phyloP scores from a whole-genome alignment of 495 filamentous ascomycete species.

The Penicillium bovifimosum region DNA sequence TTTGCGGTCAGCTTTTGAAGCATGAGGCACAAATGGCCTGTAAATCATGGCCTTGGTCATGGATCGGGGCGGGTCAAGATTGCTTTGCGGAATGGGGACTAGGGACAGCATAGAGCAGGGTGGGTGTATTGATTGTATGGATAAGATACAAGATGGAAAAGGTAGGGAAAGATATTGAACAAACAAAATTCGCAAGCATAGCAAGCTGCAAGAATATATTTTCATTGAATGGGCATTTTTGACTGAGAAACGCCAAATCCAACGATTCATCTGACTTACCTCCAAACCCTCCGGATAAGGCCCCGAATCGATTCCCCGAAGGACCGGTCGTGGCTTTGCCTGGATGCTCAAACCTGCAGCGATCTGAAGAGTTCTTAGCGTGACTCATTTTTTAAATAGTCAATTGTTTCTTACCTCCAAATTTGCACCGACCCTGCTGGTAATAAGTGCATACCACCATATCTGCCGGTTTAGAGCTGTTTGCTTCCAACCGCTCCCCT shows the following conservation, averaged over 20 bases:
- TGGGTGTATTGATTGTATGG: not conserved
- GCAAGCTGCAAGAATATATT: not conserved
- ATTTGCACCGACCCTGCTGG: slow-evolving; percentile 66
- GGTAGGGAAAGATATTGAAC: not conserved
- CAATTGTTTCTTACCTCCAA: slow-evolving; percentile 46
- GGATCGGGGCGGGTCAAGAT: not conserved
- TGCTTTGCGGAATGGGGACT: not conserved
- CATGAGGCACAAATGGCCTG: not conserved
- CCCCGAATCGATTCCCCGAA: slow-evolving; percentile 42
- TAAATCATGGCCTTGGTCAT: not conserved
- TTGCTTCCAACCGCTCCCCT: not conserved
- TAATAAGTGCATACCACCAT: slow-evolving; percentile 69
- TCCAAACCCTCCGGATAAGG: slow-evolving; percentile 33
- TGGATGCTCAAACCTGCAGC: slow-evolving; percentile 54
- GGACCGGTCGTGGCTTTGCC: slow-evolving; percentile 22
- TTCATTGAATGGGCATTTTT: not conserved
- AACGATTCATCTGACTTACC: slow-evolving; percentile 25
- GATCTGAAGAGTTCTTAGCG: slow-evolving; percentile 35
- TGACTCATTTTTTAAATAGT: not conserved
- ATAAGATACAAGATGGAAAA: not conserved
- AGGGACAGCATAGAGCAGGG: not conserved
- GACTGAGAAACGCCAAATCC: not conserved
- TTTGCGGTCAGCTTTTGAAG: not conserved
- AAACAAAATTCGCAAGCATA: not conserved
- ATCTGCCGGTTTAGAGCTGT: slow-evolving; percentile 1